Base-by-base conservation (phyloP, 2,329 filamentous ascomycete genomes). In the Keithomyces neogunnii region DNA sequence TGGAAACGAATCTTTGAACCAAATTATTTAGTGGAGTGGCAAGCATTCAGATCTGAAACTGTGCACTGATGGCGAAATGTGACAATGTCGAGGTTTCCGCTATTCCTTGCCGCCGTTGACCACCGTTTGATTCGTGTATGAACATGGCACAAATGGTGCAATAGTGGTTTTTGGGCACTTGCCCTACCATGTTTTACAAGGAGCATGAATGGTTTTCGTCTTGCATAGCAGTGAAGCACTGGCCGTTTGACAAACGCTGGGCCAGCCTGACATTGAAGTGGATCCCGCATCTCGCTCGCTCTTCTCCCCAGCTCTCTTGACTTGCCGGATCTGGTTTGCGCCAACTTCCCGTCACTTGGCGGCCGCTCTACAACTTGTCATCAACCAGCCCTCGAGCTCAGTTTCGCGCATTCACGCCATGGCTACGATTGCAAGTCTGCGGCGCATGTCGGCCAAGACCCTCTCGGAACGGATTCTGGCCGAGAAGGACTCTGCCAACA, bases 381-480 rank as follows among this genome's bases (percentile, higher is more conserved):
- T 30, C 5, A 26, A 43, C 13, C 29, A 29, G 7, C 35, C 8
- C 8, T 4, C 29, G 31, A 32, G 10, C 2, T 38, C 30, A 35
- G 5, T 31, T 19, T 19, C 19, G 19, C 19, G 19, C 29, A 13
- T 30, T 13, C 46, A 19, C 49, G 62, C 56, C 9, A 77, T 76
- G 65, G 69, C 80, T 47, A 80, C 79, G 5, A 75, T 91, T 50
- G 74, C 79, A 39, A 76, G 70, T 45, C 76, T 95, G 35, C 73
- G 78, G 59, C 83, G 81, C 64, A 84, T 95, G 60, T 77, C 80
- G 8, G 83, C 84, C 36, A 75, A 86, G 56, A 71, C 76, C n/a
- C 82, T 95, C 49, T 82, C 86, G 0, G 70, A 80, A 26, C 74
- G 82, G 48, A 76, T 92, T 13, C 75, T 84, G 29, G 73, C 75